Percentiles rank a stretch among this genome's conserved stretches.
These are phyloP conservation scores for Talaromyces rugulosus DNA, from an alignment of 2,329 filamentous ascomycete genomes.

Conservation along the genomic window DNA sequence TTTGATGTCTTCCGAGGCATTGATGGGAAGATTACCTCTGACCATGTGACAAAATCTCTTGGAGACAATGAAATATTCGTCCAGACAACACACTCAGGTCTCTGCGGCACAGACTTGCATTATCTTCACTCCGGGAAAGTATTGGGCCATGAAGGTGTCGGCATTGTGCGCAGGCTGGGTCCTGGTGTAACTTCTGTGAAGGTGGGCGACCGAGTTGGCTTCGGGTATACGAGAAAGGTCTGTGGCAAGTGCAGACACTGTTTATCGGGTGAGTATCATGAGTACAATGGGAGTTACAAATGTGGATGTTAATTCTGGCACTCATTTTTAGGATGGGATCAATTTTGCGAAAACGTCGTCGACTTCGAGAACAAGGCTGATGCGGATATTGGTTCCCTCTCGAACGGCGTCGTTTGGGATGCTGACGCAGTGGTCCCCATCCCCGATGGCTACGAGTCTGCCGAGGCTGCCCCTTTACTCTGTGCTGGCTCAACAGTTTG, in stretches of 20 bases:
- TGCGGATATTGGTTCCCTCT: slow-evolving; percentile 29
- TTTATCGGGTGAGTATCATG: slow-evolving; percentile 20
- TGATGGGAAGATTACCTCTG: slow-evolving; percentile 20
- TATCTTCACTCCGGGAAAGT: slow-evolving; percentile 20
- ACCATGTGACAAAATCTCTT: slow-evolving; percentile 22
- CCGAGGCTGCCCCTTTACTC: slow-evolving; percentile 29
- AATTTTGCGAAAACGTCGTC: slow-evolving; percentile 8
- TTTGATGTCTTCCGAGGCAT: slow-evolving; percentile 25
- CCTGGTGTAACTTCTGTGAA: background rate
- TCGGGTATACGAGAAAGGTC: slow-evolving; percentile 30
- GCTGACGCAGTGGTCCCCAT: slow-evolving; percentile 33
- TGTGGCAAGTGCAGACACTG: slow-evolving; percentile 34
- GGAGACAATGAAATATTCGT: slow-evolving; percentile 21
- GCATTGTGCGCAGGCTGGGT: background rate
- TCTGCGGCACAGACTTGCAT: slow-evolving; percentile 25
- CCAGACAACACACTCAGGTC: slow-evolving; percentile 23
- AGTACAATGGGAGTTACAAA: background rate
- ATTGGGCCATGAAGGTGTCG: slow-evolving; percentile 51
- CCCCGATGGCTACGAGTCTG: slow-evolving; percentile 26
- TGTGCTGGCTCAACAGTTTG: slow-evolving; percentile 38
- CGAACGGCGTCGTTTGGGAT: slow-evolving; percentile 30
- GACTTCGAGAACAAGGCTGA: slow-evolving; percentile 28
- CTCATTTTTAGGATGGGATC: background rate
- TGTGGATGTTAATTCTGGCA: background rate
- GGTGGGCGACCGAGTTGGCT: slow-evolving; percentile 31